These are phyloP conservation scores for Ceratocystis colombiana DNA, from an alignment of 2,329 filamentous ascomycete genomes.

Conservation along the genomic window DNA sequence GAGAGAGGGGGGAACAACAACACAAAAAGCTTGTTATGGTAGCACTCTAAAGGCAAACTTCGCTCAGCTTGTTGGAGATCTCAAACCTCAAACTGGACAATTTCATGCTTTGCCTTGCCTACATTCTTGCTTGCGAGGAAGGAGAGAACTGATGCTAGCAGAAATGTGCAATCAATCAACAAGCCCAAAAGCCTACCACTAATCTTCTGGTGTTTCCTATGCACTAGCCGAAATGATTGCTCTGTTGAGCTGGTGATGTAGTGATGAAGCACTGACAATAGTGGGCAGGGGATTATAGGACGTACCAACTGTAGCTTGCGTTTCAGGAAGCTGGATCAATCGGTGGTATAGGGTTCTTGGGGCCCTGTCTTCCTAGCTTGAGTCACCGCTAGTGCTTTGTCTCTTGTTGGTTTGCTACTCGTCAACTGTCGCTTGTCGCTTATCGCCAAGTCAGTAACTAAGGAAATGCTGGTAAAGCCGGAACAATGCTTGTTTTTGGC, in stretches of 20 bases:
- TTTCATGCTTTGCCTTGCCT: neutral
- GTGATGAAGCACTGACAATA: slow-evolving; percentile 5
- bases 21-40: neutral
- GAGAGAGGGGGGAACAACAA: neutral
- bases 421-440: neutral
- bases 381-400: too few species aligned
- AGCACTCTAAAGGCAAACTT: neutral
- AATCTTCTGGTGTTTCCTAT: too few species aligned
- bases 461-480: neutral
- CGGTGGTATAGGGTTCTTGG: too few species aligned
- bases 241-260: neutral
- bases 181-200: too few species aligned
- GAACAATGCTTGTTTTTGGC: neutral
- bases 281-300: neutral
- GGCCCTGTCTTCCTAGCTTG: too few species aligned
- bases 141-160: neutral
- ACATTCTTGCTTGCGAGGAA: neutral
- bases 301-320: slow-evolving; percentile 1
- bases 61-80: neutral
- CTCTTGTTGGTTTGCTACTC: too few species aligned
- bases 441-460: neutral
- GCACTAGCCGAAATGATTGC: too few species aligned
- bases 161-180: neutral
- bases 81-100: neutral
- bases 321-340: too few species aligned